Conservation (phyloP, 257 asterid genomes). For the Eustoma russellianum region DNA sequence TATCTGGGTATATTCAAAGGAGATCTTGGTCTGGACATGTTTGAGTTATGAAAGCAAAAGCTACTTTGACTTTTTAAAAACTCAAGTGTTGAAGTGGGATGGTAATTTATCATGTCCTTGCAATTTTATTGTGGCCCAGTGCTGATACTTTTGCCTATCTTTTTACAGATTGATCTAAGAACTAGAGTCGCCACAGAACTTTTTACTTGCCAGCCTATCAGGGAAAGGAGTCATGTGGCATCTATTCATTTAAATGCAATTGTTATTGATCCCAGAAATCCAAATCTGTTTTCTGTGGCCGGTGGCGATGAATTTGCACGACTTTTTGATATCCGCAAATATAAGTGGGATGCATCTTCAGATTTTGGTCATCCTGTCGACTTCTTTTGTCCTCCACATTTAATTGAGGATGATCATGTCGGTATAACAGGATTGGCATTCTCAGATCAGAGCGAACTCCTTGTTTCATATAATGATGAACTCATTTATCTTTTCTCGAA, state of each 20-base stretch:
- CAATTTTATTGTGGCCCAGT: background rate
- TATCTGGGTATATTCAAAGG: no score
- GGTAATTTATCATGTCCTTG: no score
- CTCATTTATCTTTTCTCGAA: constrained; percentile 66
- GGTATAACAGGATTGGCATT: constrained; percentile 89
- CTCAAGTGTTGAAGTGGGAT: no score
- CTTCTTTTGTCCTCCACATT: constrained; percentile 65
- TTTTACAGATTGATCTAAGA: constrained; percentile 79
- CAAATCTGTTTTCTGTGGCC: constrained; percentile 75
- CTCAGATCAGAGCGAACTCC: constrained; percentile 89
- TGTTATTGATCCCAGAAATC: constrained; percentile 79
- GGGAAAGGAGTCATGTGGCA: constrained; percentile 20
- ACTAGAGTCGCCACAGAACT: constrained; percentile 48
- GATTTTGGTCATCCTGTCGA: constrained; percentile 64
- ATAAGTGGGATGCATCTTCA: constrained; percentile 56
- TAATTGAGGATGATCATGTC: constrained; percentile 44
- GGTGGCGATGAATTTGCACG: constrained; percentile 84
- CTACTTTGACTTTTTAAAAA: no score
- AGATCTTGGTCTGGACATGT: no score
- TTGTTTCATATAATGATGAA: constrained; percentile 72
- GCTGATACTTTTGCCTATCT: background rate
- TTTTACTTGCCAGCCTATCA: constrained; percentile 56
- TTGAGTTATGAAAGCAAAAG: no score
- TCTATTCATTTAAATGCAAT: constrained; percentile 55
- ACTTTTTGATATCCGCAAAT: constrained; percentile 71